Percentiles rank a stretch among this genome's conserved stretches.
Evolutionary conservation across 2,329 filamentous ascomycete genomes (phyloP).

Genomic region (Curvularia eragrostidis): DNA sequence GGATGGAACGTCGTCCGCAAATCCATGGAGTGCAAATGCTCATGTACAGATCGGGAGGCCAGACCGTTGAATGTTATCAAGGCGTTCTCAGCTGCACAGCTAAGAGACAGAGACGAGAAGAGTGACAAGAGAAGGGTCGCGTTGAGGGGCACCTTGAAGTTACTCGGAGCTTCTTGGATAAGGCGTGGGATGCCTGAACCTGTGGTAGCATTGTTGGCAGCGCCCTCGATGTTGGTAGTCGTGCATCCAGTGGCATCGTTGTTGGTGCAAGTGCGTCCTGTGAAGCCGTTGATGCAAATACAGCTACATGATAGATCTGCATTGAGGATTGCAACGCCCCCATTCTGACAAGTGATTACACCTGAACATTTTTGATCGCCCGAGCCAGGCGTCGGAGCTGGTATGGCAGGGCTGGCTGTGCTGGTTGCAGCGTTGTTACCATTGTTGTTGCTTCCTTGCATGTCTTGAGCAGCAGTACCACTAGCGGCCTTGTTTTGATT

Average conservation of each 20-base stretch:
- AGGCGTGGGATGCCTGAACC: constrained; percentile 80
- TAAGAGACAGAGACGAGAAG: constrained; percentile 76
- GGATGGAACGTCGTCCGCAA: constrained; percentile 28
- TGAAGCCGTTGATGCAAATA: constrained; percentile 88
- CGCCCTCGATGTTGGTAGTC: constrained; percentile 54
- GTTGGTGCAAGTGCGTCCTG: constrained; percentile 64
- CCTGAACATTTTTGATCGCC: constrained; percentile 60
- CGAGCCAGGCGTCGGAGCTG: constrained; percentile 29
- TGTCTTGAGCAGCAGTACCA: constrained; percentile 27
- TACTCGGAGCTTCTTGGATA: constrained; percentile 66
- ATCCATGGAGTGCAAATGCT: constrained; percentile 28
- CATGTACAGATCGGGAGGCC: constrained; percentile 37
- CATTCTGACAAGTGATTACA: constrained; percentile 74
- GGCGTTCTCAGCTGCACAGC: constrained; percentile 84
- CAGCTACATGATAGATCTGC: constrained; percentile 75
- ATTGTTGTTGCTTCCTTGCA: constrained; percentile 18
- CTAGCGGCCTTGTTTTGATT: constrained; percentile 50
- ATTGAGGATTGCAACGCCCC: constrained; percentile 75
- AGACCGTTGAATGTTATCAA: constrained; percentile 79
- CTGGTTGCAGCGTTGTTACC: constrained; percentile 32
- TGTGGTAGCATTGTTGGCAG: constrained; percentile 69
- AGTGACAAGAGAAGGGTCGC: constrained; percentile 73
- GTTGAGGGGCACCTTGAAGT: constrained; percentile 79
- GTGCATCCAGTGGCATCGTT: constrained; percentile 62
- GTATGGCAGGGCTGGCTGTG: constrained; percentile 22